These are phyloP conservation scores for Sphenostylis stenocarpa DNA, from an alignment of 306 rosid species.

Conservation along the genomic window DNA sequence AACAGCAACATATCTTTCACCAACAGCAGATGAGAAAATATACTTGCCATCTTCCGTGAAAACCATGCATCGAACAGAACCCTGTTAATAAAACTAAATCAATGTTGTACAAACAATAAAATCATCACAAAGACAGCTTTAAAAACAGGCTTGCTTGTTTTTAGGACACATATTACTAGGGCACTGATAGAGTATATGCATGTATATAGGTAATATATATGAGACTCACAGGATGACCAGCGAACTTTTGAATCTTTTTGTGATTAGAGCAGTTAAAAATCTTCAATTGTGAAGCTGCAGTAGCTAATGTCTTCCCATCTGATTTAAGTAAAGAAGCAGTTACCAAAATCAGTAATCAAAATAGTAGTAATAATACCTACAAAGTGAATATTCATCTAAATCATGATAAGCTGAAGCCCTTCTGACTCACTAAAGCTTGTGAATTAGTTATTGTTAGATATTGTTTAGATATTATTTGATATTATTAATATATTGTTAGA, in stretches of 20 bases:
- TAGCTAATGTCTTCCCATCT: constrained; percentile 90
- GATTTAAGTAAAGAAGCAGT: constrained; percentile 30
- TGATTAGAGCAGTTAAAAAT: constrained; percentile 60
- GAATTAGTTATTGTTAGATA: no score
- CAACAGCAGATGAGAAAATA: constrained; percentile 83
- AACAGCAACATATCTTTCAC: constrained; percentile 86
- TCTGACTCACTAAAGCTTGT: constrained; percentile 9
- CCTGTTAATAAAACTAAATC: constrained; percentile 54
- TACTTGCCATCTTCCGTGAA: constrained; percentile 84
- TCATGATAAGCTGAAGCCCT: constrained; percentile 27
- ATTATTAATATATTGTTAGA: no score
- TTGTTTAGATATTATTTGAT: no score
- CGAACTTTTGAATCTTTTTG: constrained; percentile 78
- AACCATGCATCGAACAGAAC: constrained; percentile 77
- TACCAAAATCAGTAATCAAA: constrained; percentile 38
- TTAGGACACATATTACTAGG: constrained; percentile 12
- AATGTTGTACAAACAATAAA: constrained; percentile 15
- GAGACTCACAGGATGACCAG: constrained; percentile 97
- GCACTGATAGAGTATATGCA: neutral
- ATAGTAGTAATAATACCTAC: neutral
- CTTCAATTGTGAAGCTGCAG: constrained; percentile 88
- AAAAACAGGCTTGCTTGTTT: neutral
- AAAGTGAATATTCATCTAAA: constrained; percentile 23
- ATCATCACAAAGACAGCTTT: constrained; percentile 22
- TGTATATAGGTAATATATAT: neutral